Evolutionary conservation across 345 rosid genomes (phyloP).

Genomic region (Camelina laxa): DNA sequence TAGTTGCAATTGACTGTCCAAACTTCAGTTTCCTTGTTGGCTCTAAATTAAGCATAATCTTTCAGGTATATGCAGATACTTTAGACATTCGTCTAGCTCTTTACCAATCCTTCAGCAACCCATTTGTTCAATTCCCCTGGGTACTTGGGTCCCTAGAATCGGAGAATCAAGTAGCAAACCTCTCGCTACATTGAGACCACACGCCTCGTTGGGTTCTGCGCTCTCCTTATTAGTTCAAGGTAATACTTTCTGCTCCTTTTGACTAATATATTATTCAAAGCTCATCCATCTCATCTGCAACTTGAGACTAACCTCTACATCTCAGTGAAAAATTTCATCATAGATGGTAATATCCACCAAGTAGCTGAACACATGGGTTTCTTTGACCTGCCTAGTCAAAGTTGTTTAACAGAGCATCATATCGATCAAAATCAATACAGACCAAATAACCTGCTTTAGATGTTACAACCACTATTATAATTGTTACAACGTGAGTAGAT

Average conservation of each 20-base stretch:
- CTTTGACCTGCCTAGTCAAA: constrained; percentile 3
- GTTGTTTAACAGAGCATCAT: constrained; percentile 9
- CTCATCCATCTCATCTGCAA: constrained; percentile 15
- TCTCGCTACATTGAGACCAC: constrained; percentile 70
- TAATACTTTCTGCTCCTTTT: constrained; percentile 35
- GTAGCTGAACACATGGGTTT: constrained; percentile 24
- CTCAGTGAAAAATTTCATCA: not conserved
- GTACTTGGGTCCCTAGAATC: constrained; percentile 93
- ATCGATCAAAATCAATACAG: not conserved
- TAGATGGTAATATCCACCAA: constrained; percentile 15
- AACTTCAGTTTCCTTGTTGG: constrained; percentile 10
- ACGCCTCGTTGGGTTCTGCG: constrained; percentile 77
- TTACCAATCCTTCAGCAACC: constrained; percentile 93
- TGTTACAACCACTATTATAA: not conserved
- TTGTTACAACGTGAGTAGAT: constrained; percentile 17
- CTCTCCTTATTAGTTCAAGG: constrained; percentile 77
- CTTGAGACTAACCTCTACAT: constrained; percentile 15
- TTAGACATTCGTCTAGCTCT: constrained; percentile 81
- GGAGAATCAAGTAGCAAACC: constrained; percentile 74
- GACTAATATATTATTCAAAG: not conserved
- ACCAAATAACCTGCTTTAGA: constrained; percentile 5
- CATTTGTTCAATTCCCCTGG: constrained; percentile 74
- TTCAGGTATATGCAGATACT: constrained; percentile 94
- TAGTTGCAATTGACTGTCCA: constrained; percentile 27
- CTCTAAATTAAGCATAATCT: constrained; percentile 39